Base-by-base conservation (phyloP, 371 early-diverging fungal species). In the Encephalitozoon cuniculi region DNA sequence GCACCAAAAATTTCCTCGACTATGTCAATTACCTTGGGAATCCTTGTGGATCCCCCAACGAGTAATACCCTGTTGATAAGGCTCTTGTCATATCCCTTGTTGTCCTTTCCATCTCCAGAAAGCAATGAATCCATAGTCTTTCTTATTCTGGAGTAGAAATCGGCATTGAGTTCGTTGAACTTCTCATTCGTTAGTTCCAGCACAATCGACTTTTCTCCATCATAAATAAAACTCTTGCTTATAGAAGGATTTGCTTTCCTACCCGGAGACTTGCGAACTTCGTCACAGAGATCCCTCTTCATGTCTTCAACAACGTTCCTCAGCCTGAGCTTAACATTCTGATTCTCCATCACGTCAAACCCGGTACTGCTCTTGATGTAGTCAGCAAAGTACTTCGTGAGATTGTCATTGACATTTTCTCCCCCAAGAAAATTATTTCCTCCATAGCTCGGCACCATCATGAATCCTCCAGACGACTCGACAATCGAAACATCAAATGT, bases 41-140 rank as follows among this genome's bases (percentile, higher is more conserved):
- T 97, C 90, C 97, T 95, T 76, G 96, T 95, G 82, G 95, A 94
- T 82, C 98, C 96, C 86, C 98, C 98, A 78, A 96, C 97, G 44
- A 98, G 88, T 79, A 98, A 93, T 81, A 96, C 93, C 82, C 95
- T 94, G 81, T 94, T 86, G 79, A 97, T 91, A 7, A 76, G 23
- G 21, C 49, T 39, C 28, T 53, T 71, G 40, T 79, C 59, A 65
- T 55, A 15, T 51, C 46, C 28, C 39, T 41, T 21, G 18, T 44
- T 74, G 18, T 39, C 72, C 25, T 51, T 68, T 28, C 74, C 69
- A 28, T 74, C 59, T 25, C 64, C 63, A 23, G 18, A 64, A 53
- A 64, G 52, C 34, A 73, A 28, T 7, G 12, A 32, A 28, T 85
- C 74, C 82, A 96, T 87, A 49, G 92, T 92, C 88, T 91, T 93